Evolutionary conservation across 2,329 filamentous ascomycete genomes (phyloP), one percentile per base, ranked within the genome.

Genomic region (Fusarium azukiicola): DNA sequence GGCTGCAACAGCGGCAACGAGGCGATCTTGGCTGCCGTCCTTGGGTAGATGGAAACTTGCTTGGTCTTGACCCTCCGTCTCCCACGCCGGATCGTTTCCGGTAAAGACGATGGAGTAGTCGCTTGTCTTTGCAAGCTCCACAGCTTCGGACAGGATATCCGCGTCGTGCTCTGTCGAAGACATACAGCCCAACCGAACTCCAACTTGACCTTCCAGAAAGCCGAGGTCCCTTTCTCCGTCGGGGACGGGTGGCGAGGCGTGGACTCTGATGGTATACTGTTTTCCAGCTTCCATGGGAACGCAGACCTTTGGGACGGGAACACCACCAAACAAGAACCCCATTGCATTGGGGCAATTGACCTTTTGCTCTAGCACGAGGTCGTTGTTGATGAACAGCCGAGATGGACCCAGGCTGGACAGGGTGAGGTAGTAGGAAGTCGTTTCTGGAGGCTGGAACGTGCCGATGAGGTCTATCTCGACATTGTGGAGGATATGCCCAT

Each of bases 21-120:
- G 86, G 7, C 89, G 87, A 71, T 96, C 94, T 67, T 93, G 94
- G 74, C 92, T 91, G 72, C 93, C 85, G 6, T 85, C 79, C 23
- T 84, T 90, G 91, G 95, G 96, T 1, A 96, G 87, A n/a, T 94
- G 95, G 64, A 96, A 89, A 83, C 96, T 96, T 84, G 94, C 95
- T 71, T 95, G 93, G 83, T 96, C 95, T 77, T 95, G 94, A 64
- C 90, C 88, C 93, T 96, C 86, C 0, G 85, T 86, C 79, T 87
- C 86, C 85, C 84, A 86, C 69, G 84, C 83, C 4, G 84, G 89
- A 79, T 95, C 94, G 40, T 95, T 89, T 4, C 94, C 94, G 19
- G 93, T 92, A 76, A 94, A 84, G 61, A 84, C 68, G n/a, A 84
- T 73, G 19, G 94, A 94, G 74, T 94, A 90, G 49, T 95, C 93